Evolutionary conservation across 768 basidiomycete genomes (phyloP).

Genomic region (Rhodotorula toruloides): DNA sequence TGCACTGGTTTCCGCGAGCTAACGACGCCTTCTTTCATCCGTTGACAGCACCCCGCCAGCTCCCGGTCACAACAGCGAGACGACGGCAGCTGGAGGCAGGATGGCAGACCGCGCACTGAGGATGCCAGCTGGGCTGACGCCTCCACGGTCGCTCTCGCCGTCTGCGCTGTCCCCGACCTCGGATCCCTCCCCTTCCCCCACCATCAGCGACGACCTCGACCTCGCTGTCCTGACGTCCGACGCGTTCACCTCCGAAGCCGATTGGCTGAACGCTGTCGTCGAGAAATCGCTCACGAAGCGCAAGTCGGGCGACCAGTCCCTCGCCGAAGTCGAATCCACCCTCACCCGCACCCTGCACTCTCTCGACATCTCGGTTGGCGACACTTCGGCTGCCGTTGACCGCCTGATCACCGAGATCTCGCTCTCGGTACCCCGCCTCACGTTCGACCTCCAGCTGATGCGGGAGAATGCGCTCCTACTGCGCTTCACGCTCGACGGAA

Average conservation of each 20-base stretch:
- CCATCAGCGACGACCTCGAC: constrained; percentile 9
- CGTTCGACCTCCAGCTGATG: constrained; percentile 96
- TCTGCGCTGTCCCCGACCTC: background rate
- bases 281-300: background rate
- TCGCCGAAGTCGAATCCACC: constrained; percentile 22
- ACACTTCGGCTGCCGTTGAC: constrained; percentile 80
- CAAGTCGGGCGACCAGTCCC: background rate
- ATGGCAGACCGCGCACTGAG: background rate
- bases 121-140: background rate
- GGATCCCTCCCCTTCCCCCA: background rate
- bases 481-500: constrained; percentile 60
- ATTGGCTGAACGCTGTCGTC: constrained; percentile 36
- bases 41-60: too few species aligned
- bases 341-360: constrained; percentile 17
- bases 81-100: background rate
- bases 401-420: constrained; percentile 88
- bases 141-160: background rate
- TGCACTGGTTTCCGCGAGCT: too few species aligned
- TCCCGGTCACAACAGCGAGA: too few species aligned
- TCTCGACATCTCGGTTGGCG: constrained; percentile 78
- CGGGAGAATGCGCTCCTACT: constrained; percentile 79
- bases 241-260: constrained; percentile 23
- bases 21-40: too few species aligned
- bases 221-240: constrained; percentile 12
- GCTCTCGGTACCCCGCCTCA: constrained; percentile 77